Base-by-base conservation (phyloP, 345 rosid genomes). In the Rubroshorea leprosula region DNA sequence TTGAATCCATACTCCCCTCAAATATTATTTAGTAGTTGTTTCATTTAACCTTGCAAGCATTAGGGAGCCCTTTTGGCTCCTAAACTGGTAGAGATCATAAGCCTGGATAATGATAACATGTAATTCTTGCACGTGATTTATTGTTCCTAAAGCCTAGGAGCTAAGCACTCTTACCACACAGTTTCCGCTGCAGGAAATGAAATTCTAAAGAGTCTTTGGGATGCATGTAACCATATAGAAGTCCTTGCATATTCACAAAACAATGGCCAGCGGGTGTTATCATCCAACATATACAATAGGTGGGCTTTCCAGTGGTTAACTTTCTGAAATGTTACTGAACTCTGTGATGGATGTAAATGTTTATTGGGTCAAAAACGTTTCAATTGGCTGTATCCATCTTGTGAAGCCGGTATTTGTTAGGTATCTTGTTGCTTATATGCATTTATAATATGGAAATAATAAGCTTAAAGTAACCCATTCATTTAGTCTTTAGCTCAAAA, bases 401-500 rank as follows among this genome's bases (percentile, higher is more conserved):
- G 31, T 27, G 31, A 27, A 27, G 31, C 8, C 31, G 8, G 31
- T 8, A 27, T 27, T 27, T 27, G 4, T 27, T 27, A 17, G 51
- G 9, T 23, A 57, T n/a, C 19, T 25, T 57, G 49, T 57, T 38
- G 23, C 49, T 22, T 16, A 27, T 1, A 44, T 15, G n/a, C 24
- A 23, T 41, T 4, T 18, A 22, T 23, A 18, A 46, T 26, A 10
- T 24, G 39, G 24, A 25, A 17, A 10, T 57, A 6, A 26, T 58
- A 12, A 57, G 62, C 5, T 58, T 25, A 39, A 58, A 58, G 35
- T 46, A 17, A 29, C 15, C 25, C 27, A 49, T 11, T 44, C 16
- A 7, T 29, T 3, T 49, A 44, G 20, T 59, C 44, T 5, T 48
- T 19, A 13, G 49, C 46, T 31, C 22, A 20, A 13, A 35, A 6